A percentile compares a stretch with the other conserved stretches of the same genome.
Evolutionary conservation across 1,139 yeast genomes (phyloP).

Genomic region (Kodamaea alishanica): DNA sequence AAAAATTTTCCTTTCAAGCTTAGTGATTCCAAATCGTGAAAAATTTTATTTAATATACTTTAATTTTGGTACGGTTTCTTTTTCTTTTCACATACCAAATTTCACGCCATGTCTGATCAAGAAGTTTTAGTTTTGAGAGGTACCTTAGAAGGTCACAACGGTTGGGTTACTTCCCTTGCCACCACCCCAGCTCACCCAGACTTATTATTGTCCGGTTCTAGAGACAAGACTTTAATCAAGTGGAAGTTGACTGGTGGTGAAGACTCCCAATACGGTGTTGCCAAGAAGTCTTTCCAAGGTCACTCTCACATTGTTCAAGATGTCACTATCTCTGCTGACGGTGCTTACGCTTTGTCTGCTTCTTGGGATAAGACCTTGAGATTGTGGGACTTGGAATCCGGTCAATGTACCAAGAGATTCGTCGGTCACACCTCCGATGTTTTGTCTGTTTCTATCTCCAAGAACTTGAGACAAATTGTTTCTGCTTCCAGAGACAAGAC

Average conservation of each 20-base stretch:
- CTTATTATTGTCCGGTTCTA: constrained; percentile 94
- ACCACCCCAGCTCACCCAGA: constrained; percentile 99
- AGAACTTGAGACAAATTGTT: constrained; percentile 96
- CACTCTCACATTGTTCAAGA: constrained; percentile 99
- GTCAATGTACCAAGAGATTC: constrained; percentile 92
- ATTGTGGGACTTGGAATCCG: constrained; percentile 96
- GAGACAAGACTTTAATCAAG: constrained; percentile 98
- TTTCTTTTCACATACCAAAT: constrained; percentile 1
- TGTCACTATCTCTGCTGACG: constrained; percentile 97
- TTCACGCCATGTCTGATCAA: constrained; percentile 54
- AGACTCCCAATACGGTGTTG: constrained; percentile 96
- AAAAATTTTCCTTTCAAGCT: constrained; percentile 1
- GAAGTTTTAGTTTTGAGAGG: constrained; percentile 99
- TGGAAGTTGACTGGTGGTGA: constrained; percentile 97
- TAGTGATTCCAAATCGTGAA: constrained; percentile 3
- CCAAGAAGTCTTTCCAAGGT: constrained; percentile 96
- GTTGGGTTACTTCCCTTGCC: constrained; percentile 98
- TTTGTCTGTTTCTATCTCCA: constrained; percentile 92
- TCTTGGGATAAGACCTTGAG: constrained; percentile 99
- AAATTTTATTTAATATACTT: constrained; percentile 2
- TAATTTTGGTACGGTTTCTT: constrained; percentile 1
- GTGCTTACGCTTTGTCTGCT: constrained; percentile 96
- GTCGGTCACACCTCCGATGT: constrained; percentile 99
- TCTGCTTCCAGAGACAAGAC: constrained; percentile 99
- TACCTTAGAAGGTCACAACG: constrained; percentile 86